Evolutionary conservation across 768 basidiomycete genomes (phyloP).

Genomic region (Holtermannia corniformis): DNA sequence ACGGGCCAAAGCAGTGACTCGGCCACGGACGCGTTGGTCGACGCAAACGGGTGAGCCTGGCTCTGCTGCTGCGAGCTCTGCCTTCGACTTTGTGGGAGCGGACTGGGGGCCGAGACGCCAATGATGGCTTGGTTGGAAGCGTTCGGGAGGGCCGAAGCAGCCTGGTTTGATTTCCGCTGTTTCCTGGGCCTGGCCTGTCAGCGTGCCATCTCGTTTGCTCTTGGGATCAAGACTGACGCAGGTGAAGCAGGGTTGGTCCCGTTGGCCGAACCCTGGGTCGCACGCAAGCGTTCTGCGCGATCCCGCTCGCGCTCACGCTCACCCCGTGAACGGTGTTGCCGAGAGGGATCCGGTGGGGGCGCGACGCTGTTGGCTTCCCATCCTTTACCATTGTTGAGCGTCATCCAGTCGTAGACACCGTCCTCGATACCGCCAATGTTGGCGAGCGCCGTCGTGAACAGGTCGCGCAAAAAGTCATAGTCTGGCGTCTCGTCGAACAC

Average conservation of each 20-base stretch:
- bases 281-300: conserved; percentile 28
- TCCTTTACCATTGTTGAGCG: conserved; percentile 82
- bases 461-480: conserved; percentile 92
- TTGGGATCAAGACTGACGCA: conserved; percentile 18
- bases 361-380: conserved; percentile 75
- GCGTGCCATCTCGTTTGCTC: background rate
- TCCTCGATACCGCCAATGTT: conserved; percentile 84
- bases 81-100: conserved; percentile 31
- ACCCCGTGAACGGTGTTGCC: conserved; percentile 30
- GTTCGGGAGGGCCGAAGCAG: conserved; percentile 26
- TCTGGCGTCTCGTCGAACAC: conserved; percentile 99
- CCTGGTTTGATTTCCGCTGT: conserved; percentile 29
- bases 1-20: too few relatives aligned
- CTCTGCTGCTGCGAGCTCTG: conserved; percentile 29
- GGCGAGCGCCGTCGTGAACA: conserved; percentile 90
- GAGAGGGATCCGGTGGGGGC: conserved; percentile 23
- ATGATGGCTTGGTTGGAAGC: conserved; percentile 40
- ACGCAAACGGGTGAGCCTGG: conserved; percentile 33
- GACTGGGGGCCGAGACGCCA: conserved; percentile 36
- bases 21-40: conserved; percentile 6
- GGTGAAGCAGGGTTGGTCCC: conserved; percentile 18
- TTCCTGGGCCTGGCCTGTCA: conserved; percentile 21
- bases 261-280: conserved; percentile 12
- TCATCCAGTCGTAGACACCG: conserved; percentile 92
- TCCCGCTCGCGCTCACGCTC: conserved; percentile 34